Evolutionary conservation across 2,329 filamentous ascomycete species (phyloP), one percentile per base, ranked within the genome.

Genomic region (Phialophora expanda): DNA sequence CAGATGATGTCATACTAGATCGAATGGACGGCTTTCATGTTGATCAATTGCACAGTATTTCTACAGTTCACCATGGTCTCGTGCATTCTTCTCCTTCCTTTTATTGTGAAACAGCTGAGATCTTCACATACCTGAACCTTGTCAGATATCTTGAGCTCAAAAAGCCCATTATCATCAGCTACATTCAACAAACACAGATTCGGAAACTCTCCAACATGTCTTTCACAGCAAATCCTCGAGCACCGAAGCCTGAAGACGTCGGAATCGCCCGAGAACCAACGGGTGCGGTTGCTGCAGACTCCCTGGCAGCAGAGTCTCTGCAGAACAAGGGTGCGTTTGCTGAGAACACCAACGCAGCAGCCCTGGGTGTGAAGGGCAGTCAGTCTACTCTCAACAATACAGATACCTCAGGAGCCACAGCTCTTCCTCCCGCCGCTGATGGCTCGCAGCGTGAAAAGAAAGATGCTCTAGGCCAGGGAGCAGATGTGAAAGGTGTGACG

Each of bases 251-350:
- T 55, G 85, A 86, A 74, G 80, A 83, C 60, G 74, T 76, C 66
- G 75, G 80, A 53, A 84, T 86, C 30, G 84, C 82, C 65, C 75
- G 80, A 17, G 91, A 95, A 76, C 80, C 83, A 14, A 80, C 89
- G 4, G 92, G 92, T 60, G 73, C 82, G 28, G 83, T 94, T 1
- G 79, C 84, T 53, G 80, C 84, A 14, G 90, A 90, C 77, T 94
- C 90, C 6, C 87, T 96, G 4, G 92, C 92, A 11, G 89, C 87
- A 65, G 89, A 94, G 73, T 95, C 91, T 0, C 78, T 87, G 66
- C 79, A 82, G 55, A 71, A 80, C 24, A 83, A 83, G 64, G 90
- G 90, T 69, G 79, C 76, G 12, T 92, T 91, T 72, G 79, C 84
- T 48, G 76, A 83, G 64, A 90, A 91, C 78, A 80, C 82, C 26